A percentile compares a stretch with the other conserved stretches of the same genome.
Conservation (phyloP, 495 filamentous ascomycete species). For the Acidiella bohemica region DNA sequence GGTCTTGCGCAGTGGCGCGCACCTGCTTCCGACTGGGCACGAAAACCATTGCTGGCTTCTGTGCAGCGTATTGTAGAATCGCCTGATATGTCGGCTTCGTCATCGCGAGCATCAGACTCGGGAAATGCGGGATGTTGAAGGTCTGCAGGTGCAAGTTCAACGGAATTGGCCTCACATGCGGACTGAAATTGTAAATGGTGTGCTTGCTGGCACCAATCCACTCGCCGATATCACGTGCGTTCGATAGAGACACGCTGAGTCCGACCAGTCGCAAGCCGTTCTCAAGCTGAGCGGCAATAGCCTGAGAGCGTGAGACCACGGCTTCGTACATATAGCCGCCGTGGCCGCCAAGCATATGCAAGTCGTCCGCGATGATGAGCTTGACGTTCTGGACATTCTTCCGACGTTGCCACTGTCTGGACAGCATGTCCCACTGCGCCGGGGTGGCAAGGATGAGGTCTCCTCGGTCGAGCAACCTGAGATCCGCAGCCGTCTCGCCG, state of each 20-base stretch:
- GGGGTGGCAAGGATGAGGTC: slow-evolving; percentile 92
- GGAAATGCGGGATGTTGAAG: slow-evolving; percentile 91
- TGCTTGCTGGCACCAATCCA: slow-evolving; percentile 99
- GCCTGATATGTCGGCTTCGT: slow-evolving; percentile 81
- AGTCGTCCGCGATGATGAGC: slow-evolving; percentile 89
- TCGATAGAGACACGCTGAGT: slow-evolving; percentile 82
- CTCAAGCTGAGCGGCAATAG: slow-evolving; percentile 79
- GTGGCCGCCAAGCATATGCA: slow-evolving; percentile 89
- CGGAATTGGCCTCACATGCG: slow-evolving; percentile 71
- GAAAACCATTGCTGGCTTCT: slow-evolving; percentile 83
- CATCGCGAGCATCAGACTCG: slow-evolving; percentile 97
- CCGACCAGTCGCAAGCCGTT: slow-evolving; percentile 77
- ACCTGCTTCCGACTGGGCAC: slow-evolving; percentile 88
- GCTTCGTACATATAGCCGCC: slow-evolving; percentile 88
- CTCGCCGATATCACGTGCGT: slow-evolving; percentile 86
- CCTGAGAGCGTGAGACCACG: slow-evolving; percentile 93
- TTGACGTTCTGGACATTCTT: slow-evolving; percentile 88
- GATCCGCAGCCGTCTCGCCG: slow-evolving; percentile 81
- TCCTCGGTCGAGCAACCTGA: slow-evolving; percentile 75
- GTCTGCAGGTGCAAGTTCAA: slow-evolving; percentile 92
- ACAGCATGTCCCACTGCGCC: slow-evolving; percentile 87
- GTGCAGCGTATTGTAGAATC: slow-evolving; percentile 67
- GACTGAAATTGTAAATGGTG: slow-evolving; percentile 96
- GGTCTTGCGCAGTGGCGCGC: slow-evolving; percentile 75
- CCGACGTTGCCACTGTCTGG: slow-evolving; percentile 84